Evolutionary conservation across 2,329 filamentous ascomycete genomes (phyloP).

Genomic region (Beauveria medogensis): DNA sequence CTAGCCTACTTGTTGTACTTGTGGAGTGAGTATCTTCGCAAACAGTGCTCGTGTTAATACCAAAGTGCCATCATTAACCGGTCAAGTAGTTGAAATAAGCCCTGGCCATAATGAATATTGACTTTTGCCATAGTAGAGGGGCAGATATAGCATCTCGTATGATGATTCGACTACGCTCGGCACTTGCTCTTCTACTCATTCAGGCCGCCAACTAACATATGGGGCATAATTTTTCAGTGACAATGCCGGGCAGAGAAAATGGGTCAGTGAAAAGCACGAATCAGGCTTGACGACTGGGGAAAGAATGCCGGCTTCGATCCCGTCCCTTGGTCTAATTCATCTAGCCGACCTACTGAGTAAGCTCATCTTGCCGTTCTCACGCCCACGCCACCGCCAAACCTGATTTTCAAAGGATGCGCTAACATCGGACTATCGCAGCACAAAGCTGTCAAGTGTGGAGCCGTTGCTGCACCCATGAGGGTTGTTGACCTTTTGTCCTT

Average conservation of each 20-base stretch:
- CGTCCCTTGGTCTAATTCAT: neutral
- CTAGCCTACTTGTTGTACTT: neutral
- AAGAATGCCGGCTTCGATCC: neutral
- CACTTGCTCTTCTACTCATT: too few relatives aligned
- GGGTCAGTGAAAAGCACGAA: too few relatives aligned
- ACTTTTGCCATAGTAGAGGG: too few relatives aligned
- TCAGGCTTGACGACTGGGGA: neutral
- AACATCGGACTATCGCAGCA: slow-evolving; percentile 6
- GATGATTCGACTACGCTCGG: too few relatives aligned
- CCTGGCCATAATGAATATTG: too few relatives aligned
- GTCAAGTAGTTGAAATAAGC: neutral
- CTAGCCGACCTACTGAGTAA: neutral
- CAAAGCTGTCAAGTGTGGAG: neutral
- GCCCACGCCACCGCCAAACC: neutral
- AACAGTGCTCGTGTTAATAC: too few relatives aligned
- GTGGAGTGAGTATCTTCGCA: too few relatives aligned
- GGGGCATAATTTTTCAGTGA: too few relatives aligned
- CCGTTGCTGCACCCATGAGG: neutral
- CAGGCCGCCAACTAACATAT: too few relatives aligned
- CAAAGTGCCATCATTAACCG: too few relatives aligned
- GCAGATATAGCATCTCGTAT: too few relatives aligned
- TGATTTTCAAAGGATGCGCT: neutral
- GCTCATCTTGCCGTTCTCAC: neutral
- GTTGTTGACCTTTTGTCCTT: neutral
- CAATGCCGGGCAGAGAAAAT: neutral